phyloP scores from a whole-genome alignment of 2,329 filamentous ascomycete species.

The Cadophora malorum region DNA sequence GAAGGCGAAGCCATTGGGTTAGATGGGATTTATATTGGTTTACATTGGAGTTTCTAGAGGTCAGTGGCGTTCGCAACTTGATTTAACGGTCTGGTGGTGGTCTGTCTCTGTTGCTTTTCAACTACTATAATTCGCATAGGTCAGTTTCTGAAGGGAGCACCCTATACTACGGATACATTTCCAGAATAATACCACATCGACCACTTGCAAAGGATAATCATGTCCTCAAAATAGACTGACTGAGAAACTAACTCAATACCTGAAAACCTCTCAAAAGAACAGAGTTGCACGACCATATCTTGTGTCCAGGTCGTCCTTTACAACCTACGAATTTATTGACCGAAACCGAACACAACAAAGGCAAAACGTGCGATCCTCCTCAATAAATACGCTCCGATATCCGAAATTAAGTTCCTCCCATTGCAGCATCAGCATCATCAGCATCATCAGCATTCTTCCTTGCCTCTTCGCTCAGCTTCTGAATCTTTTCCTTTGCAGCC shows the following conservation, averaged over 20 bases:
- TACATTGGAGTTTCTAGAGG: slow-evolving; percentile 19
- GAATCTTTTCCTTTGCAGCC: not conserved
- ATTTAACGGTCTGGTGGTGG: slow-evolving; percentile 3
- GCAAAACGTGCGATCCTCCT: not conserved
- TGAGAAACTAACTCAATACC: slow-evolving; percentile 10
- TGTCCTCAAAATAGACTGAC: not conserved
- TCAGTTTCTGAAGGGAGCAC: not conserved
- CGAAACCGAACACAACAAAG: not conserved
- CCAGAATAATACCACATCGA: not conserved
- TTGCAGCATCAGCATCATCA: not conserved
- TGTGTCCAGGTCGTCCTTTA: not conserved
- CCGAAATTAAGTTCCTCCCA: slow-evolving; percentile 5
- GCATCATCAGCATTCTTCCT: not conserved
- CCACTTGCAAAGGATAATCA: not conserved
- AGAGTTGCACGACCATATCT: not conserved
- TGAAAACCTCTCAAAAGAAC: not conserved
- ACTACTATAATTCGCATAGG: not conserved
- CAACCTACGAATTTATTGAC: not conserved
- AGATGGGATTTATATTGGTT: not conserved
- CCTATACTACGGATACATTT: not conserved
- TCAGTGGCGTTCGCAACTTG: slow-evolving; percentile 22
- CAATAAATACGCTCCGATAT: not conserved
- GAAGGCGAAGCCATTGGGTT: slow-evolving; percentile 48
- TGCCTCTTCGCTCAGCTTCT: not conserved
- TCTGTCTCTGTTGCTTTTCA: not conserved